Evolutionary conservation across 2,329 filamentous ascomycete genomes (phyloP).

Genomic region (Dryadomyces quercus-mongolicae): DNA sequence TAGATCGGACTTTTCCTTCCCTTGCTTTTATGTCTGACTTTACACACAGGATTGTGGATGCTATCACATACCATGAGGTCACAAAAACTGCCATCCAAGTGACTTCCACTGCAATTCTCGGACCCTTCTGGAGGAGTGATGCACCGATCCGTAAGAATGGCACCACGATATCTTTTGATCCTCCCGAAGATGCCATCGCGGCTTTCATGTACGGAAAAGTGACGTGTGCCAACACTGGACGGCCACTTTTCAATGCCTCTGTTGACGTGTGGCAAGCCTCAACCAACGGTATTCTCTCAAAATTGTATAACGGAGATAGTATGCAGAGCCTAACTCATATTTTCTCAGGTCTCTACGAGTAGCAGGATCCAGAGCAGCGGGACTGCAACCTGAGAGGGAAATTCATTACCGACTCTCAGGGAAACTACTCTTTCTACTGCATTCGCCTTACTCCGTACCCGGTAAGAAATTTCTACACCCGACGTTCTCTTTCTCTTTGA

Average conservation of each 20-base stretch:
- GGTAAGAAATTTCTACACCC: conserved; percentile 13
- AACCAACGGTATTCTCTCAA: conserved; percentile 29
- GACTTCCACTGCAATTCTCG: conserved; percentile 45
- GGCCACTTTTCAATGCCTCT: conserved; percentile 40
- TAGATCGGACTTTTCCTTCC: neutral
- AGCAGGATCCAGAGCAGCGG: conserved; percentile 44
- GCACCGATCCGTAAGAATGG: conserved; percentile 46
- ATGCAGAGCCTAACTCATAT: neutral
- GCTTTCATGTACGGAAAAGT: conserved; percentile 41
- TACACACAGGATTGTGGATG: conserved; percentile 37
- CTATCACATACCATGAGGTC: conserved; percentile 48
- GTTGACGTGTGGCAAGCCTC: conserved; percentile 53
- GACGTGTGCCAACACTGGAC: conserved; percentile 28
- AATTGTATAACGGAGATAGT: neutral
- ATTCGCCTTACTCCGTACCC: conserved; percentile 47
- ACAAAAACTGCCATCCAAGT: conserved; percentile 26
- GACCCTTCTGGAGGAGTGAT: conserved; percentile 54
- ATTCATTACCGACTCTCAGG: conserved; percentile 28
- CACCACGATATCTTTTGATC: conserved; percentile 35
- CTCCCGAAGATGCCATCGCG: conserved; percentile 26
- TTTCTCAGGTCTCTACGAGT: conserved; percentile 43
- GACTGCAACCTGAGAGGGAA: conserved; percentile 13
- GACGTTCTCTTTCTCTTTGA: too few species aligned
- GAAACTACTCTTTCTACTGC: conserved; percentile 50
- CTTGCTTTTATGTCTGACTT: neutral